These are phyloP conservation scores for Ganoderma resinaceum DNA, from an alignment of 1,284 basidiomycete species.

Conservation along the genomic window DNA sequence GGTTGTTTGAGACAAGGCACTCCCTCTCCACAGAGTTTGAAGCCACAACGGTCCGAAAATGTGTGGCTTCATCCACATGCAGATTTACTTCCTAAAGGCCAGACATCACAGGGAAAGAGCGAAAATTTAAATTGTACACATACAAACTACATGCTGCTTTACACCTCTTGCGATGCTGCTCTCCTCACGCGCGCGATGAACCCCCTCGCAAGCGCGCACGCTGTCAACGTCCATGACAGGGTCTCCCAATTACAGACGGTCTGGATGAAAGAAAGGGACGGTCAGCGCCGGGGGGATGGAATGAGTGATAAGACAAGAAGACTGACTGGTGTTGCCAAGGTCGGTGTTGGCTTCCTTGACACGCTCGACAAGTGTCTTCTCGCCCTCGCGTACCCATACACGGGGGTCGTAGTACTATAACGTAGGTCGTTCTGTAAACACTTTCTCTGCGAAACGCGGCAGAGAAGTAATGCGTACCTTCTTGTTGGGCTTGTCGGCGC, in stretches of 20 bases:
- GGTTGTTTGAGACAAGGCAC: no score
- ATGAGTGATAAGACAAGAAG: background rate
- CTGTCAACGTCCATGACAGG: background rate
- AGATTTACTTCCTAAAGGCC: background rate
- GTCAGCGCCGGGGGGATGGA: background rate
- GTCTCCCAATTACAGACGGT: conserved; percentile 21
- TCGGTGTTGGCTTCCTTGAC: conserved; percentile 94
- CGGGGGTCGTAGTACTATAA: conserved; percentile 88
- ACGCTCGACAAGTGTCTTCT: conserved; percentile 90
- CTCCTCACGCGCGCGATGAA: background rate
- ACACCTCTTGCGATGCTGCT: background rate
- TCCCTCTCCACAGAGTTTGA: no score
- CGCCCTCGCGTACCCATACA: conserved; percentile 98
- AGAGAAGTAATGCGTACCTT: conserved; percentile 60
- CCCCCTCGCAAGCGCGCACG: background rate
- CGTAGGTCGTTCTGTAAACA: background rate
- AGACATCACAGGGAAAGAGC: background rate
- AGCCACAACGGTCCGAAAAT: no score
- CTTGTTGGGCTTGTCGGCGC: conserved; percentile 96
- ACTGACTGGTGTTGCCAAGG: conserved; percentile 77
- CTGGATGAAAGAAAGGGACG: conserved; percentile 1
- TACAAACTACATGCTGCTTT: conserved; percentile 1
- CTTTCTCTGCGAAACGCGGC: background rate
- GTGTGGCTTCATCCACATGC: background rate
- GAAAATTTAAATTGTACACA: conserved; percentile 1